Evolutionary conservation across 2,329 filamentous ascomycete species (phyloP).

Genomic region (Chaetothyriales sp.): DNA sequence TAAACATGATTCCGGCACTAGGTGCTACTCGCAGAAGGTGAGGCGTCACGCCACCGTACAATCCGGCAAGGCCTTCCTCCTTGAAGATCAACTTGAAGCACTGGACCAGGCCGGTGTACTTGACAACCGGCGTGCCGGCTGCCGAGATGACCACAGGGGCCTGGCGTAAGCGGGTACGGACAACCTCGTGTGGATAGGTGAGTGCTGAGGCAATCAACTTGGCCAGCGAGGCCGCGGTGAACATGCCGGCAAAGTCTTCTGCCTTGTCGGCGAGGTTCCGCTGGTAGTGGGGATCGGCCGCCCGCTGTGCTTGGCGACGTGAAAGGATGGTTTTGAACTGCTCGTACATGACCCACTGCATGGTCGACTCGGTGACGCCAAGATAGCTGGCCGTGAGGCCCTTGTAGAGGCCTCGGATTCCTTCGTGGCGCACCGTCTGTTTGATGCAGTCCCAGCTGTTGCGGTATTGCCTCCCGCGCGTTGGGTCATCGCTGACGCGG

Average conservation of each 20-base stretch:
- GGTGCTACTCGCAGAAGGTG: slow-evolving; percentile 85
- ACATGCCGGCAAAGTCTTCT: slow-evolving; percentile 65
- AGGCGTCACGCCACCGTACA: slow-evolving; percentile 84
- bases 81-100: slow-evolving; percentile 80
- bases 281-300: slow-evolving; percentile 43
- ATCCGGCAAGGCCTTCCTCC: slow-evolving; percentile 70
- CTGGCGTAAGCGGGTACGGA: slow-evolving; percentile 71
- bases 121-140: slow-evolving; percentile 49
- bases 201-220: slow-evolving; percentile 74
- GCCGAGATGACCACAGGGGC: slow-evolving; percentile 68
- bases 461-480: slow-evolving; percentile 55
- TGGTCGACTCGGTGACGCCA: slow-evolving; percentile 74
- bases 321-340: slow-evolving; percentile 69
- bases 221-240: slow-evolving; percentile 64
- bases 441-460: slow-evolving; percentile 80
- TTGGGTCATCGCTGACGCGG: slow-evolving; percentile 44
- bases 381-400: slow-evolving; percentile 85
- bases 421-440: slow-evolving; percentile 69
- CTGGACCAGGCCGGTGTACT: slow-evolving; percentile 78
- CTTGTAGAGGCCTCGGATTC: slow-evolving; percentile 69
- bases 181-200: slow-evolving; percentile 88
- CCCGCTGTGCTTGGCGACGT: slow-evolving; percentile 45
- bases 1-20: slow-evolving; percentile 91
- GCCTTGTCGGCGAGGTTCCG: slow-evolving; percentile 60
- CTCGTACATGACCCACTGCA: slow-evolving; percentile 93